Evolutionary conservation across 305 asterid species (phyloP).

Genomic region (Solanum hybrid): DNA sequence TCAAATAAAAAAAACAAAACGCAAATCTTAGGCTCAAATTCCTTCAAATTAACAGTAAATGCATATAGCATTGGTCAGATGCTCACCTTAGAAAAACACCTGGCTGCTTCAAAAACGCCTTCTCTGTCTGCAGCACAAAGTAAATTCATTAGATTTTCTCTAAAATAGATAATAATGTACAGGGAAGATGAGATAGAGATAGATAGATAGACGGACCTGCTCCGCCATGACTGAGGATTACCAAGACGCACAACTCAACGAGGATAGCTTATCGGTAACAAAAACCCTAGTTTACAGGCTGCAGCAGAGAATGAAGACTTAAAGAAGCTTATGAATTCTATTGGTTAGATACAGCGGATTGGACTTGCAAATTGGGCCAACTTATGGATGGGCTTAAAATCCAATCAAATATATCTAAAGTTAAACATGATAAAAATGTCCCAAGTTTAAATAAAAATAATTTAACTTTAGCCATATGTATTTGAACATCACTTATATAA

Average conservation of each 20-base stretch:
- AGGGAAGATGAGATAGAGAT: neutral
- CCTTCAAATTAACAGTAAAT: neutral
- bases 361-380: neutral
- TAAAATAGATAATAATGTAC: neutral
- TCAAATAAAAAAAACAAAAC: neutral
- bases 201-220: neutral
- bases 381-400: neutral
- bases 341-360: neutral
- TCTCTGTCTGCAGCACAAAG: conserved; percentile 14
- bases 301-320: neutral
- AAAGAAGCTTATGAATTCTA: neutral
- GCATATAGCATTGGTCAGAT: neutral
- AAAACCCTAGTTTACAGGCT: neutral
- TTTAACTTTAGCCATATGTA: too few relatives aligned
- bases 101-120: conserved; percentile 25
- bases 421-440: neutral
- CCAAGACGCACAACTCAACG: neutral
- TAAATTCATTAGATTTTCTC: neutral
- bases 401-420: neutral
- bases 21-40: neutral
- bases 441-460: neutral
- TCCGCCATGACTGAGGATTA: conserved; percentile 11
- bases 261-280: neutral
- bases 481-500: neutral
- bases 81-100: conserved; percentile 20